Percentiles rank a stretch among this genome's conserved stretches.
phyloP scores from a whole-genome alignment of 176 grass and related monocot genomes.

The Phragmites australis region DNA sequence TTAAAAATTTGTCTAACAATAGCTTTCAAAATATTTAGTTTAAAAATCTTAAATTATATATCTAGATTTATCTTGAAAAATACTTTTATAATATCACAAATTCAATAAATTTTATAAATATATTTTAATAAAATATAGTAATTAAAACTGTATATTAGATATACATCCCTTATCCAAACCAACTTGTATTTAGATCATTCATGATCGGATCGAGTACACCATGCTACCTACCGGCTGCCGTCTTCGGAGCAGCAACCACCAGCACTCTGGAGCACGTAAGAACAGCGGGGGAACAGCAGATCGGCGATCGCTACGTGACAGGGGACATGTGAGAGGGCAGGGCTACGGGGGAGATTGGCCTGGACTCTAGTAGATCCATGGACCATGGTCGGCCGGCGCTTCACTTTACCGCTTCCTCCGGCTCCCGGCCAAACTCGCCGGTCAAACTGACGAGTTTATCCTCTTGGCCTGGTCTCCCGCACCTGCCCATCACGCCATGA shows the following conservation, averaged over 20 bases:
- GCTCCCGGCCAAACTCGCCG: neutral
- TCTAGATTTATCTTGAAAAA: too few species aligned
- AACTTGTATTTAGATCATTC: too few species aligned
- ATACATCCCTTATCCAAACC: neutral
- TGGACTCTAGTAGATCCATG: neutral
- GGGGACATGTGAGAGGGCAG: conserved; percentile 15
- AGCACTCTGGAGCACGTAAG: neutral
- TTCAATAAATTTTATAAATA: too few species aligned
- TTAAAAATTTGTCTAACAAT: too few species aligned
- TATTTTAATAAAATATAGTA: too few species aligned
- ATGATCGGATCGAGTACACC: too few species aligned
- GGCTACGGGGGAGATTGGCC: neutral
- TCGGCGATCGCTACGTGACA: neutral
- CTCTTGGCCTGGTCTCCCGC: conserved; percentile 3
- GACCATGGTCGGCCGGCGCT: neutral
- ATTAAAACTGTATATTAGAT: too few species aligned
- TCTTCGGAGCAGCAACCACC: neutral
- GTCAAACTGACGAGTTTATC: conserved; percentile 24
- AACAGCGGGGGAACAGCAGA: neutral
- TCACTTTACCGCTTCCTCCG: too few species aligned
- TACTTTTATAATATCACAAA: too few species aligned
- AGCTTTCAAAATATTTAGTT: too few species aligned
- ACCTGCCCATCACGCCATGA: neutral
- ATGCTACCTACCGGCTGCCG: neutral
- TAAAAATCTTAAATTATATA: too few species aligned